Evolutionary conservation across 176 grass and related monocot genomes (phyloP), one percentile per base, ranked within the genome.

Genomic region (Eragrostis nindensis): DNA sequence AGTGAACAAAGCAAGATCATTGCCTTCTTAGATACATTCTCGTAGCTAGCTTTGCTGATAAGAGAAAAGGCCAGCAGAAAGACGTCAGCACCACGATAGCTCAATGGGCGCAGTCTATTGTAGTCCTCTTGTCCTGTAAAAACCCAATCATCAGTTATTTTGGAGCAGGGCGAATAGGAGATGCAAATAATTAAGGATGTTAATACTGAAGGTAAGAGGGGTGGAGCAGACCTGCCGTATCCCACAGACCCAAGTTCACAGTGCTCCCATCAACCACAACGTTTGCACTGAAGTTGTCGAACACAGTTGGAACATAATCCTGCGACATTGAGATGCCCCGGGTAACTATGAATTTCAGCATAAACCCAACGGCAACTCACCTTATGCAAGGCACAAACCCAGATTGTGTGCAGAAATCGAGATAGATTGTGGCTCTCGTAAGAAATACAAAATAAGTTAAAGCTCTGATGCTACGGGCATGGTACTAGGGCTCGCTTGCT

Each of bases 11-110:
- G 53, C 22, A 62, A 62, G 36, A 54, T 77, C 53, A 39, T 65
- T 84, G 74, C 92, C 92, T 94, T 94, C 71, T 94, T 94, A 45
- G 88, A 83, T 42, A 94, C 88, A 83, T 94, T 94, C 87, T 94
- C 92, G 49, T 94, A 94, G 82, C 92, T 94, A 32, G 88, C 92
- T 81, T 91, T 91, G 84, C 92, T 94, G 63, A 94, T 94, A 27
- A 94, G 88, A 44, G 92, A 94, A 67, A 94, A 94, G 38, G 91
- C 91, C 29, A 93, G 71, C 30, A 93, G 81, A 78, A 93, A 93
- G 82, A 93, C 87, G 52, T 93, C 91, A 78, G 91, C 91, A 46
- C 91, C 91, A 14, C 91, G 87, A 59, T 93, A 93, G 82, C 91
- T 93, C 40, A 93, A 76, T 8, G 91, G 91, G 18, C 91, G 83